Percentiles rank a stretch among this genome's conserved stretches.
phyloP scores from a whole-genome alignment of 257 asterid genomes.

The Capsicum chinense region DNA sequence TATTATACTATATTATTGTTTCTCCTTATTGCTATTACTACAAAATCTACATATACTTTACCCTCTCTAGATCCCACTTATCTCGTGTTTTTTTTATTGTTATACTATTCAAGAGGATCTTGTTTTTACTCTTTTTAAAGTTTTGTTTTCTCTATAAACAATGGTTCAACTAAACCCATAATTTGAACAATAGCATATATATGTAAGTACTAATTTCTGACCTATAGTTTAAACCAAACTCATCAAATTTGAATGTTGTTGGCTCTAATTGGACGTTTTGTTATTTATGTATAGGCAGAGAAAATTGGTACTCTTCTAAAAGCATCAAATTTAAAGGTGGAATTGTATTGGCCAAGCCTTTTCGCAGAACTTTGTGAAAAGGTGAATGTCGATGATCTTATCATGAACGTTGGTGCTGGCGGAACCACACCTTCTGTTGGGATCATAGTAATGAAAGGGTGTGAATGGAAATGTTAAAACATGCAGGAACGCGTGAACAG shows the following conservation, averaged over 20 bases:
- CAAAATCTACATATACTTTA: no score
- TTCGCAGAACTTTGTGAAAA: not conserved
- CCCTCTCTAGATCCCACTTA: not conserved
- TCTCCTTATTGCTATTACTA: no score
- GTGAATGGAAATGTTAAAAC: no score
- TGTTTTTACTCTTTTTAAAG: not conserved
- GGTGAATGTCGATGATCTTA: not conserved
- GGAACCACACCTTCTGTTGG: not conserved
- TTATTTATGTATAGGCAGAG: not conserved
- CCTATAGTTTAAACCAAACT: not conserved
- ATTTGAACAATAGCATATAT: not conserved
- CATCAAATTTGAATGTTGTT: not conserved
- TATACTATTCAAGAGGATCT: no score
- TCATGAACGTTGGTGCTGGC: not conserved
- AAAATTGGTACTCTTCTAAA: not conserved
- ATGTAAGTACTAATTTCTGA: not conserved
- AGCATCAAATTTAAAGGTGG: not conserved
- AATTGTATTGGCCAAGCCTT: conserved; percentile 2
- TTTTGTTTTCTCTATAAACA: not conserved
- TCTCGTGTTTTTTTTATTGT: not conserved
- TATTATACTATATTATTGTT: no score
- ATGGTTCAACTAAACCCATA: not conserved
- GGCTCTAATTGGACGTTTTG: not conserved
- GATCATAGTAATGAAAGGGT: no score
- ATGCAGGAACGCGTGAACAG: no score